These are phyloP conservation scores for Ilyonectria robusta DNA, from an alignment of 2,329 filamentous ascomycete genomes.

Conservation along the genomic window DNA sequence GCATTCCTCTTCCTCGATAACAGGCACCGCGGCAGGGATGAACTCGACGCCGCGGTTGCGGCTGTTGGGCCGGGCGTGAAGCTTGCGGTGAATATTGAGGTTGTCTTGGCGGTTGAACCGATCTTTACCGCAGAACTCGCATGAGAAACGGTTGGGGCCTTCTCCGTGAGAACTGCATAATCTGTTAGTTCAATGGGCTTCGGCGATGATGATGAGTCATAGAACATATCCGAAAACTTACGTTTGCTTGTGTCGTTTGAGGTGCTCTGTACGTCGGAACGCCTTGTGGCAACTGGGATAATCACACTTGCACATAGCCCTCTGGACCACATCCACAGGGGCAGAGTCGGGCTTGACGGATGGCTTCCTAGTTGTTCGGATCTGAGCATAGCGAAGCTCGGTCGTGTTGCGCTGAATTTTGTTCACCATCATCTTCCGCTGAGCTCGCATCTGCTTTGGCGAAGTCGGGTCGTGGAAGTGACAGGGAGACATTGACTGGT, in stretches of 20 bases:
- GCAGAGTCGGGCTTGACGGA: constrained; percentile 48
- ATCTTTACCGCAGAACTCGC: constrained; percentile 60
- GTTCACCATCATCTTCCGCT: constrained; percentile 58
- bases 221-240: constrained; percentile 50
- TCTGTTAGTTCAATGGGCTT: not conserved
- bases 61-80: constrained; percentile 55
- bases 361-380: constrained; percentile 50
- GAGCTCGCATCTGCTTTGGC: constrained; percentile 52
- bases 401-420: constrained; percentile 60
- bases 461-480: constrained; percentile 52
- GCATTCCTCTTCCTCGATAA: constrained; percentile 58
- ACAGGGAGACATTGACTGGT: constrained; percentile 55
- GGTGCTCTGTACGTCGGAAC: constrained; percentile 68
- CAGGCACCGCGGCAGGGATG: constrained; percentile 56
- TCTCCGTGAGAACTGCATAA: constrained; percentile 53
- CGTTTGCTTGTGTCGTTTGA: constrained; percentile 69
- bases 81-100: constrained; percentile 59
- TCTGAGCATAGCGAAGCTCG: constrained; percentile 60
- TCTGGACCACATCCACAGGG: constrained; percentile 54
- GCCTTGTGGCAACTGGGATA: constrained; percentile 63
- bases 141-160: constrained; percentile 57
- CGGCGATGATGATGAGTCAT: not conserved
- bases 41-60: constrained; percentile 58
- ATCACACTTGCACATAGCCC: constrained; percentile 61
- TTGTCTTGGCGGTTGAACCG: constrained; percentile 60